Base-by-base conservation (phyloP, 805 yeast species). In the Candida gorgasii region DNA sequence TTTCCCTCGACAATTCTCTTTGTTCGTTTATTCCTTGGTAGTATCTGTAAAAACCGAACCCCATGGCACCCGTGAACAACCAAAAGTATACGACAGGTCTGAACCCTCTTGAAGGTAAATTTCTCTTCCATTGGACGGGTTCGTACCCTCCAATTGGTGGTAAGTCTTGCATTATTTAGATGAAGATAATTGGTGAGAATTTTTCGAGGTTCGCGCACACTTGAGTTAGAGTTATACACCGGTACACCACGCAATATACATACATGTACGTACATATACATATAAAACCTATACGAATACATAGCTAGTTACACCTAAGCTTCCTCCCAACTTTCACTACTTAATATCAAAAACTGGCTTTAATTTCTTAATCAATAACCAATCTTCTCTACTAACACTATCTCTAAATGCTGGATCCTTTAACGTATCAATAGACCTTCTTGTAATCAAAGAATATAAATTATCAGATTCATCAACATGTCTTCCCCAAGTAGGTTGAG, bases 401-500 rank as follows among this genome's bases (percentile, higher is more conserved):
- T 87, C 92, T 68, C 99, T 81, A 82, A 93, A 93, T 3, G 98
- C 97, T 31, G 96, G 95, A 58, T 93, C 99, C 72, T 93, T 93
- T 76, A 93, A 80, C n/a, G 96, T 86, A 63, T 93, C 97, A 54
- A 93, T 90, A 26, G 96, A 86, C 66, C 76, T 86, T 75, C 99
- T 82, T 9, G 93, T 62, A 50, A 93, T 79, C 71, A 86, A 75
- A n/a, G 99, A 92, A 69, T 90, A 93, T 61, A 93, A 73, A 35
- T 79, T 76, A 65, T 93, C 99, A 45, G 80, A 73, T 69, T 93
- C 99, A 65, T 89, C 96, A 54, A 93, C 95, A 62, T 93, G 99
- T 73, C 99, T 88, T 50, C 99, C 99, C 98, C 98, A 93, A 11
- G 88, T 83, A 42, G 99, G 98, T 70, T 89, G 96, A 51, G 87